These are phyloP conservation scores for Fusarium praegraminearum DNA, from an alignment of 2,329 filamentous ascomycete species.

Conservation along the genomic window DNA sequence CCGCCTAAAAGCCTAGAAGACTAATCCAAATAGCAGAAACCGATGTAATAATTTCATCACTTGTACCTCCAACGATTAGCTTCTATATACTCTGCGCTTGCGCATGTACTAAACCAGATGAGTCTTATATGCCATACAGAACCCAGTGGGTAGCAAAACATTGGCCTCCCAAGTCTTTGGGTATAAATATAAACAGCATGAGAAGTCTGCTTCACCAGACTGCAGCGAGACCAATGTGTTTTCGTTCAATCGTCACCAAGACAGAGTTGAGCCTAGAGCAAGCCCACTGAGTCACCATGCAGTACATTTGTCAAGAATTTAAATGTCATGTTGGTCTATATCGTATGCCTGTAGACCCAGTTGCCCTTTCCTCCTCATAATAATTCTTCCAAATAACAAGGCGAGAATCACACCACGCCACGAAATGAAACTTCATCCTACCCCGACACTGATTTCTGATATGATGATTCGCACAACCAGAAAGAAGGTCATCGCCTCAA, in stretches of 20 bases:
- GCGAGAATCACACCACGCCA: not conserved
- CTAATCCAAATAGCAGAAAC: too few species aligned
- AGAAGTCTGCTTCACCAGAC: not conserved
- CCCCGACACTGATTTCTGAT: not conserved
- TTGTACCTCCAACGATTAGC: accelerated
- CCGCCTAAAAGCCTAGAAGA: too few species aligned
- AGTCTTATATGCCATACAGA: too few species aligned
- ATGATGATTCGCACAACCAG: not conserved
- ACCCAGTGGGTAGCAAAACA: too few species aligned
- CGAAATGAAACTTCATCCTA: not conserved
- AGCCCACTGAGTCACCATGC: not conserved
- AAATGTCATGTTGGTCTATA: not conserved
- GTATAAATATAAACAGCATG: too few species aligned
- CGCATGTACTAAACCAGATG: too few species aligned
- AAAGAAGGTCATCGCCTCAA: too few species aligned
- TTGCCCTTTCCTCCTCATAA: not conserved
- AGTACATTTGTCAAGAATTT: not conserved
- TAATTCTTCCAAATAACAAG: not conserved
- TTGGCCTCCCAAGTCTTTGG: too few species aligned
- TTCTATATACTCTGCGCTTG: too few species aligned
- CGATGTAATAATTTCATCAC: accelerated
- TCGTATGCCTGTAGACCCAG: not conserved
- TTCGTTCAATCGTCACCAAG: not conserved
- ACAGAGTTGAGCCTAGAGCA: not conserved
- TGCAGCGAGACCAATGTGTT: not conserved